phyloP scores from a whole-genome alignment of 176 grass and related monocot genomes.

The Rhynchospora tenuis region DNA sequence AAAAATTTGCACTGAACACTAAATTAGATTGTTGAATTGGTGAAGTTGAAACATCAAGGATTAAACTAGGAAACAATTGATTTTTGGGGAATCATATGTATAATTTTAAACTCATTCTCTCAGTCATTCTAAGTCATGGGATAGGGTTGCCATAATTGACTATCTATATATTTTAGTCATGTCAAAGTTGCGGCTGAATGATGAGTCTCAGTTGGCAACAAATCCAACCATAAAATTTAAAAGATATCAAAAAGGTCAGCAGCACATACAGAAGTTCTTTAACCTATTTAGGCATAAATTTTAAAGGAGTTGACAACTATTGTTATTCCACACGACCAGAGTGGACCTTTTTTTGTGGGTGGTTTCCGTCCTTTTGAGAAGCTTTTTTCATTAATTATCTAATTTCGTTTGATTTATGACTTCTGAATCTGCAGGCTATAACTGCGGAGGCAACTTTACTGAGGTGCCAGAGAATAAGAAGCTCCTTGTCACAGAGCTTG shows the following conservation, averaged over 20 bases:
- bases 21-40: neutral
- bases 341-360: neutral
- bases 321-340: neutral
- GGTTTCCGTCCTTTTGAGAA: neutral
- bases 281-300: neutral
- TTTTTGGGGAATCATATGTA: neutral
- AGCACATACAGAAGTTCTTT: neutral
- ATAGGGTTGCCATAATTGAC: neutral
- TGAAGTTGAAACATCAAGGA: neutral
- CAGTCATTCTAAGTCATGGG: neutral
- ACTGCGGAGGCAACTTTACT: slow-evolving; percentile 56
- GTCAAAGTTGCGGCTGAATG: neutral
- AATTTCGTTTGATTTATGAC: neutral
- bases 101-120: neutral
- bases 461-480: slow-evolving; percentile 63
- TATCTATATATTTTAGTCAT: neutral
- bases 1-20: neutral
- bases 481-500: slow-evolving; percentile 53
- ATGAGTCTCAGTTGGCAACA: neutral
- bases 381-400: neutral
- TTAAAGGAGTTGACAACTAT: neutral
- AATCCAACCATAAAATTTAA: neutral
- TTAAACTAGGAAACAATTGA: neutral
- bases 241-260: neutral
- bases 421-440: slow-evolving; percentile 56